Percentiles rank a stretch among this genome's conserved stretches.
These are phyloP conservation scores for Capronia americana DNA, from an alignment of 2,329 filamentous ascomycete species.

Conservation along the genomic window DNA sequence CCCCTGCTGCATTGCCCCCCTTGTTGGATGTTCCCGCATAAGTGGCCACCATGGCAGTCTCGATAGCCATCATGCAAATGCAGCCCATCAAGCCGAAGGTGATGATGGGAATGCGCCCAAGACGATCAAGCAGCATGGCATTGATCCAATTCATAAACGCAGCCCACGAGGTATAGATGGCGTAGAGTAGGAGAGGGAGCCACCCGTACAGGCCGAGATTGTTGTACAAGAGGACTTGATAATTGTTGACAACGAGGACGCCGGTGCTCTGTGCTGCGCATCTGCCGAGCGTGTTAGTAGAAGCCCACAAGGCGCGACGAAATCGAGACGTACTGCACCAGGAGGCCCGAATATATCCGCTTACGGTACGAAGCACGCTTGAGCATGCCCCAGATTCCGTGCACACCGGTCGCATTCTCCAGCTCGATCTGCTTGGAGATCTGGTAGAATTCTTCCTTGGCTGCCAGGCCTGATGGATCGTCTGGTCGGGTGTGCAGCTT, in stretches of 20 bases:
- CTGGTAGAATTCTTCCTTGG: constrained; percentile 51
- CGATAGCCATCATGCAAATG: constrained; percentile 47
- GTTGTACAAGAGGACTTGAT: constrained; percentile 50
- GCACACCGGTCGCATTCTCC: constrained; percentile 43
- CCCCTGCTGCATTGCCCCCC: constrained; percentile 45
- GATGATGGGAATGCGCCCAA: constrained; percentile 50
- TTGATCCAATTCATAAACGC: constrained; percentile 50
- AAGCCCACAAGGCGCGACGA: constrained; percentile 42
- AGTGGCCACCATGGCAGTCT: constrained; percentile 46
- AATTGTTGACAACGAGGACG: constrained; percentile 46
- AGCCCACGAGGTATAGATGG: constrained; percentile 51
- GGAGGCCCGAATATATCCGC: constrained; percentile 37
- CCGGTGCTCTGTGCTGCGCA: constrained; percentile 40
- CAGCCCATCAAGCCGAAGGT: constrained; percentile 51
- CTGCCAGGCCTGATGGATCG: constrained; percentile 47
- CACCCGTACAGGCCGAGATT: constrained; percentile 46
- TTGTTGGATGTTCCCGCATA: constrained; percentile 45
- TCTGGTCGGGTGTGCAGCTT: constrained; percentile 51
- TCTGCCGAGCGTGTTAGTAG: constrained; percentile 44
- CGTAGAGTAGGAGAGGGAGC: constrained; percentile 53
- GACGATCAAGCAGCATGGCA: constrained; percentile 47
- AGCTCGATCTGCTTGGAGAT: constrained; percentile 54
- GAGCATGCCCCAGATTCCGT: constrained; percentile 50
- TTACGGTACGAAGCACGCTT: constrained; percentile 49
- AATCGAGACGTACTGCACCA: constrained; percentile 39